Evolutionary conservation across 495 filamentous ascomycete species (phyloP).

Genomic region (Penicillium diatomitis): DNA sequence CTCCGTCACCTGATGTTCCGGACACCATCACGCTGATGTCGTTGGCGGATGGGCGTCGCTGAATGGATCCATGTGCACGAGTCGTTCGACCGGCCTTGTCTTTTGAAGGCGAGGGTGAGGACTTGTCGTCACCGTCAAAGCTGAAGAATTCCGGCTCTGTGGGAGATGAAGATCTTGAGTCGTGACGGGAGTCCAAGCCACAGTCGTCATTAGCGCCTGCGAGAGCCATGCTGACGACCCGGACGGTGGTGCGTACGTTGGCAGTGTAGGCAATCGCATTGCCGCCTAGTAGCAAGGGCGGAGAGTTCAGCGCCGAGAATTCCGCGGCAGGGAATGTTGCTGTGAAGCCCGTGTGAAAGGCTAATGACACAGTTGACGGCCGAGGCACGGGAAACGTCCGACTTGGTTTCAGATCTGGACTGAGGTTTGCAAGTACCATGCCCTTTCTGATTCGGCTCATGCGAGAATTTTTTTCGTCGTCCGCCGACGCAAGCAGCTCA

Average conservation of each 20-base stretch:
- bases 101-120: slow-evolving; percentile 19
- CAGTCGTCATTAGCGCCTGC: slow-evolving; percentile 24
- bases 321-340: slow-evolving; percentile 36
- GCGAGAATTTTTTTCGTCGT: slow-evolving; percentile 15
- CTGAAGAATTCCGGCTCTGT: slow-evolving; percentile 53
- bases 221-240: slow-evolving; percentile 48
- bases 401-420: slow-evolving; percentile 30
- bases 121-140: slow-evolving; percentile 46
- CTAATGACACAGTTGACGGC: slow-evolving; percentile 19
- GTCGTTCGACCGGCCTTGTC: slow-evolving; percentile 8
- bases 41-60: slow-evolving; percentile 6
- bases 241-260: slow-evolving; percentile 73
- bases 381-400: slow-evolving; percentile 20
- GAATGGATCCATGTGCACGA: not conserved
- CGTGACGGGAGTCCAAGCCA: slow-evolving; percentile 11
- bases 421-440: slow-evolving; percentile 63
- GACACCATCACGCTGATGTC: slow-evolving; percentile 21
- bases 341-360: slow-evolving; percentile 38
- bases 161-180: slow-evolving; percentile 19
- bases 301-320: slow-evolving; percentile 31
- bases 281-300: slow-evolving; percentile 44
- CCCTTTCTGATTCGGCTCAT: slow-evolving; percentile 63
- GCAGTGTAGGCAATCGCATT: slow-evolving; percentile 76
- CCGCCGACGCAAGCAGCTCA: slow-evolving; percentile 38
- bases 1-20: not conserved